phyloP scores from a whole-genome alignment of 805 yeast genomes.

The Ogataea allantospora region DNA sequence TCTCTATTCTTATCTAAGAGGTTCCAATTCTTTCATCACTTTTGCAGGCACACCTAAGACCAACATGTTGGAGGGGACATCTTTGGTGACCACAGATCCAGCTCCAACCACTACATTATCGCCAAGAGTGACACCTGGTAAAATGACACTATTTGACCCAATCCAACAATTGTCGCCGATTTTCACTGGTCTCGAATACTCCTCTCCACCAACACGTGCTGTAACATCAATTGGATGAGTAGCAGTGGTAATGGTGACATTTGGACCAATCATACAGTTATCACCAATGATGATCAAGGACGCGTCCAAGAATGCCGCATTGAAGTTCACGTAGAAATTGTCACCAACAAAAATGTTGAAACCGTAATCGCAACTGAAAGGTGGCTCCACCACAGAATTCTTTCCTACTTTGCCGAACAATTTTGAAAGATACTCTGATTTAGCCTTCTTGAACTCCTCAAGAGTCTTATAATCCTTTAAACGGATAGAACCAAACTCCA shows the following conservation, averaged over 20 bases:
- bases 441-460: constrained; percentile 34
- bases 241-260: constrained; percentile 57
- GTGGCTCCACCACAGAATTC: constrained; percentile 43
- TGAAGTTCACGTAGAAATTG: constrained; percentile 59
- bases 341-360: constrained; percentile 58
- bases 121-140: constrained; percentile 70
- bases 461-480: constrained; percentile 18
- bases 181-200: constrained; percentile 53
- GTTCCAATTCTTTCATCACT: constrained; percentile 9
- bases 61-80: constrained; percentile 52
- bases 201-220: constrained; percentile 43
- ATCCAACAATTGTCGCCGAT: constrained; percentile 72
- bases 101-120: constrained; percentile 63
- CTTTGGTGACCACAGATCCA: constrained; percentile 60
- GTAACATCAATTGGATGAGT: constrained; percentile 59
- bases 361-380: constrained; percentile 66
- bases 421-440: constrained; percentile 35
- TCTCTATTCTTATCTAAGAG: neutral
- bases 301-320: constrained; percentile 54
- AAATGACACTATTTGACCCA: constrained; percentile 51
- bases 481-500: constrained; percentile 3
- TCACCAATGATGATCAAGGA: constrained; percentile 61
- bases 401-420: constrained; percentile 51
- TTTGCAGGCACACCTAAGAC: constrained; percentile 59
- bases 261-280: constrained; percentile 61